Conservation (phyloP, 1,284 basidiomycete genomes). For the Tylopilus sp. region DNA sequence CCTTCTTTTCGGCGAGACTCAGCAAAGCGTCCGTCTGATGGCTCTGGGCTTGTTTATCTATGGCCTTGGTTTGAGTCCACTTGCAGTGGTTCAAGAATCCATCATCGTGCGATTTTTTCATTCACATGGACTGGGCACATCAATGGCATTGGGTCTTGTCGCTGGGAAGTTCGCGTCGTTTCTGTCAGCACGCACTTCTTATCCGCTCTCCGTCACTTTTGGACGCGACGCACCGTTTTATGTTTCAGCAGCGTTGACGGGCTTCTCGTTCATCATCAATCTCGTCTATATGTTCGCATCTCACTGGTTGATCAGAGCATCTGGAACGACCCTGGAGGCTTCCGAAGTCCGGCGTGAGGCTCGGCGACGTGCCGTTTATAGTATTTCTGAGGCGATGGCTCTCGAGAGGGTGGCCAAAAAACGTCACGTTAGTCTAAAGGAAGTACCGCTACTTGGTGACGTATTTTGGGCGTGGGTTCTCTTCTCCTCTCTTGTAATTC, state of each 20-base stretch:
- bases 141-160: constrained; percentile 76
- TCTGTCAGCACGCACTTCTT: constrained; percentile 68
- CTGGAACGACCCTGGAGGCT: constrained; percentile 64
- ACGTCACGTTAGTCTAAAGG: constrained; percentile 55
- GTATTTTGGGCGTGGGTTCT: constrained; percentile 73
- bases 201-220: constrained; percentile 68
- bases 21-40: constrained; percentile 61
- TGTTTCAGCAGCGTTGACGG: constrained; percentile 62
- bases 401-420: constrained; percentile 64
- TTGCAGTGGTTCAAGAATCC: constrained; percentile 75
- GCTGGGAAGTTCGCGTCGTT: constrained; percentile 78
- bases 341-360: constrained; percentile 58
- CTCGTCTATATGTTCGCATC: constrained; percentile 63
- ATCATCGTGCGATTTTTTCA: constrained; percentile 81
- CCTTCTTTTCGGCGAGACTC: constrained; percentile 62
- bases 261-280: constrained; percentile 66
- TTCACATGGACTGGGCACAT: constrained; percentile 72
- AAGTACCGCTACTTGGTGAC: constrained; percentile 69
- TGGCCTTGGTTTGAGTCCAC: constrained; percentile 74
- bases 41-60: constrained; percentile 72
- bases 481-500: not conserved
- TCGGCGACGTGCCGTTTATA: constrained; percentile 41
- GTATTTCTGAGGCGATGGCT: constrained; percentile 59
- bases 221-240: constrained; percentile 74
- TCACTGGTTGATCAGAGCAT: constrained; percentile 58